Percentiles rank a stretch among this genome's conserved stretches.
phyloP scores from a whole-genome alignment of 495 filamentous ascomycete genomes.

The Tetracladium setigerum region DNA sequence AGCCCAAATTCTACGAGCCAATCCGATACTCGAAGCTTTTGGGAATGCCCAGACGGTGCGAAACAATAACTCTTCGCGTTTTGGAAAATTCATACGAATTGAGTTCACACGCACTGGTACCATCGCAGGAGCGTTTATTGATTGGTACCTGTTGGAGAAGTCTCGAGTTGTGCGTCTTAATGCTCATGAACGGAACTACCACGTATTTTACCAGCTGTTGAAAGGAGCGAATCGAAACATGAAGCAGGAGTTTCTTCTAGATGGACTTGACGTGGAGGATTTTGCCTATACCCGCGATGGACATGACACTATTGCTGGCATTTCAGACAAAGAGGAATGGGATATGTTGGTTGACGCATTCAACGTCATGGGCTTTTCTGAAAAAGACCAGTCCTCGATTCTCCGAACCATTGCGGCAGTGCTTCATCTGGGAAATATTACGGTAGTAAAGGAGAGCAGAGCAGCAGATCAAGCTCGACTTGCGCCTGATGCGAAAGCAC shows the following conservation, averaged over 20 bases:
- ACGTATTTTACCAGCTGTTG: conserved; percentile 94
- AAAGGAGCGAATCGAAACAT: conserved; percentile 68
- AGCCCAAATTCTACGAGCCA: conserved; percentile 91
- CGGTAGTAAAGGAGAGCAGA: conserved; percentile 79
- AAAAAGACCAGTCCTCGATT: conserved; percentile 75
- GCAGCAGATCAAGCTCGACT: conserved; percentile 87
- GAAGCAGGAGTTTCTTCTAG: conserved; percentile 68
- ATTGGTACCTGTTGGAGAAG: conserved; percentile 98
- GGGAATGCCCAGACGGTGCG: conserved; percentile 96
- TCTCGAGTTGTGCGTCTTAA: conserved; percentile 89
- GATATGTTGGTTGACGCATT: conserved; percentile 85
- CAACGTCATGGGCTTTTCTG: conserved; percentile 85
- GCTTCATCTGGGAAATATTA: conserved; percentile 88
- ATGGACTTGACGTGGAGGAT: conserved; percentile 66
- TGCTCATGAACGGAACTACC: conserved; percentile 85
- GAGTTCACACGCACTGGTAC: conserved; percentile 87
- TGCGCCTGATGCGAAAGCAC: conserved; percentile 57
- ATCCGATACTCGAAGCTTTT: conserved; percentile 97
- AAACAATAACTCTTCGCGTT: conserved; percentile 98
- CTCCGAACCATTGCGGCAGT: conserved; percentile 85
- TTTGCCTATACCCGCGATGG: conserved; percentile 89
- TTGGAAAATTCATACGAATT: conserved; percentile 98
- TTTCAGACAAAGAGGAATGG: conserved; percentile 92
- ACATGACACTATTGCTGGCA: conserved; percentile 81
- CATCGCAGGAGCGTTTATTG: conserved; percentile 92